Evolutionary conservation across 768 basidiomycete genomes (phyloP).

Genomic region (Lanmaoa pseudosensibilis): DNA sequence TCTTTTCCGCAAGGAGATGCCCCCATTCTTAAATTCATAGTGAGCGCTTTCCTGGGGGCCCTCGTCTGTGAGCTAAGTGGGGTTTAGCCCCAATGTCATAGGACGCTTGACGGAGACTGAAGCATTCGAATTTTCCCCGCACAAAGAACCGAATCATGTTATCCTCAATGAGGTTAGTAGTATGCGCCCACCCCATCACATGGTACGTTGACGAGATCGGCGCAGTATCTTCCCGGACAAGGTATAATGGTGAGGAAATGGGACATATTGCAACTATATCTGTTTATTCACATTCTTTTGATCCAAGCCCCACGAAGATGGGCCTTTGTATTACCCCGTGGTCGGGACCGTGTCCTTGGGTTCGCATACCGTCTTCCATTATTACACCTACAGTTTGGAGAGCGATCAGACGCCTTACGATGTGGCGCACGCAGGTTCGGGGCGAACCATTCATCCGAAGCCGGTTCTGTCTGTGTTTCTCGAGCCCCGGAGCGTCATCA

Average conservation of each 20-base stretch:
- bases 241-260: slow-evolving; percentile 77
- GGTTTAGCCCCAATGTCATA: slow-evolving; percentile 76
- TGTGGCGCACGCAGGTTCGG: slow-evolving; percentile 33
- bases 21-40: slow-evolving; percentile 68
- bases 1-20: slow-evolving; percentile 69
- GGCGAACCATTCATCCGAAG: slow-evolving; percentile 57
- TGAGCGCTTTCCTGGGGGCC: slow-evolving; percentile 36
- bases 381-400: slow-evolving; percentile 59
- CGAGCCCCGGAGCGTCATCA: slow-evolving; percentile 82
- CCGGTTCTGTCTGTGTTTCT: slow-evolving; percentile 75
- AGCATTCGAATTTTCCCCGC: slow-evolving; percentile 61
- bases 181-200: neutral
- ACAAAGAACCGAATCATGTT: slow-evolving; percentile 80
- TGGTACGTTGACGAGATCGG: slow-evolving; percentile 15
- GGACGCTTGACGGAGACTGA: slow-evolving; percentile 64
- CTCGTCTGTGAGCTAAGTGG: slow-evolving; percentile 7
- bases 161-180: slow-evolving; percentile 77
- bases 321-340: slow-evolving; percentile 81
- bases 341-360: slow-evolving; percentile 91
- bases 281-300: slow-evolving; percentile 4
- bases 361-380: slow-evolving; percentile 80
- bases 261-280: slow-evolving; percentile 11
- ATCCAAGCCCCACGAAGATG: slow-evolving; percentile 86
- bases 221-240: slow-evolving; percentile 81
- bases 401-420: slow-evolving; percentile 9